Conservation (phyloP, 1,139 yeast genomes). For the Wickerhamomyces sp. region DNA sequence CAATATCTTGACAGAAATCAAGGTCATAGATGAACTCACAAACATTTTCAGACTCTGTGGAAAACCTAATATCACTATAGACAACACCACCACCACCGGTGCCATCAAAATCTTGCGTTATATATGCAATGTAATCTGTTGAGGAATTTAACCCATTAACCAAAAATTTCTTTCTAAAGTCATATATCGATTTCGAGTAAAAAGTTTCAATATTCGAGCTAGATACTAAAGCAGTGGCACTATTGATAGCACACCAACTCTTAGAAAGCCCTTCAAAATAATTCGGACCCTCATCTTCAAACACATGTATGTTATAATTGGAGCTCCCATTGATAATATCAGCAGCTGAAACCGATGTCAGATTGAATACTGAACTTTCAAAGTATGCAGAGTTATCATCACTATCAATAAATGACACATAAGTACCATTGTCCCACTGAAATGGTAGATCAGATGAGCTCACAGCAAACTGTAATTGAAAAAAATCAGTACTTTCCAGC, state of each 20-base stretch:
- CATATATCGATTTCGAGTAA: conserved; percentile 37
- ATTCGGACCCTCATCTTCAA: conserved; percentile 37
- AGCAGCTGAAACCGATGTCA: conserved; percentile 3
- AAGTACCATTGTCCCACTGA: conserved; percentile 62
- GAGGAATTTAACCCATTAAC: conserved; percentile 58
- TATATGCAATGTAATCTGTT: conserved; percentile 60
- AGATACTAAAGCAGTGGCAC: conserved; percentile 32
- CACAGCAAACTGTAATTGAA: conserved; percentile 67
- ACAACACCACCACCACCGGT: conserved; percentile 59
- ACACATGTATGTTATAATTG: conserved; percentile 40
- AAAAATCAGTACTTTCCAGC: conserved; percentile 40
- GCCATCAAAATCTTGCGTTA: conserved; percentile 46
- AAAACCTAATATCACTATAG: conserved; percentile 54
- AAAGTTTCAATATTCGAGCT: conserved; percentile 26
- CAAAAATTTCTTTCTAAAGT: conserved; percentile 55
- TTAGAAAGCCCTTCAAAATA: conserved; percentile 41
- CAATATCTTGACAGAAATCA: conserved; percentile 74
- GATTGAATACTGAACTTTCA: conserved; percentile 52
- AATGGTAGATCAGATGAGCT: conserved; percentile 63
- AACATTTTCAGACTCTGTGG: conserved; percentile 50
- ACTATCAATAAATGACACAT: conserved; percentile 64
- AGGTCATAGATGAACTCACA: conserved; percentile 75
- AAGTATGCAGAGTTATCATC: conserved; percentile 70
- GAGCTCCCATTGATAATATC: conserved; percentile 21
- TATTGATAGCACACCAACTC: conserved; percentile 72